These are phyloP conservation scores for Eimeria acervulina DNA, from an alignment of 169 alveolate genomes.

Conservation along the genomic window DNA sequence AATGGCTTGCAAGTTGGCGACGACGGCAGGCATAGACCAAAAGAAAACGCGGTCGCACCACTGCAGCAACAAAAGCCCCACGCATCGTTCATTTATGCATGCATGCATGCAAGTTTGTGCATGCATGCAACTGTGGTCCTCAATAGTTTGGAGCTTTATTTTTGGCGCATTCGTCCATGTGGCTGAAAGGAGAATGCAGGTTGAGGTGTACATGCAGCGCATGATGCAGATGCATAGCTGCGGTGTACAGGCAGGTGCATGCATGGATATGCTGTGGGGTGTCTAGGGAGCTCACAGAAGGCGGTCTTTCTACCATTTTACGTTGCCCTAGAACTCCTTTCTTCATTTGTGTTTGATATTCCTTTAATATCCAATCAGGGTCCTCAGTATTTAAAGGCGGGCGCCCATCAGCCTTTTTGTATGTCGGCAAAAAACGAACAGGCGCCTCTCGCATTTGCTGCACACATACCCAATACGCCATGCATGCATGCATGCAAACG, in stretches of 20 bases:
- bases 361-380: conserved; percentile 89
- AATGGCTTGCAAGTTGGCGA: not conserved
- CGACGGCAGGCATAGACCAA: conserved; percentile 59
- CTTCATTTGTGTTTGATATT: conserved; percentile 88
- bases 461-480: not conserved
- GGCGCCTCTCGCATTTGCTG: conserved; percentile 90
- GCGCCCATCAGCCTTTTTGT: conserved; percentile 91
- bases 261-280: too few relatives aligned
- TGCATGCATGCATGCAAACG: conserved; percentile 31
- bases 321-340: conserved; percentile 84
- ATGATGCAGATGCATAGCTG: too few relatives aligned
- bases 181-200: too few relatives aligned
- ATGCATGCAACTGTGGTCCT: too few relatives aligned
- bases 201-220: not conserved
- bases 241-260: too few relatives aligned
- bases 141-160: too few relatives aligned
- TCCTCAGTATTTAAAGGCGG: conserved; percentile 86
- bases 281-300: conserved; percentile 42
- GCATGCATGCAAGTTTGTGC: not conserved
- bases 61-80: conserved; percentile 32
- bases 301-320: conserved; percentile 74
- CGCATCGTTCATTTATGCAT: not conserved
- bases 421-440: conserved; percentile 90
- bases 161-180: too few relatives aligned
- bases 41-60: conserved; percentile 77